These are phyloP conservation scores for Xylariaceae sp. DNA, from an alignment of 2,329 filamentous ascomycete species.

Conservation along the genomic window DNA sequence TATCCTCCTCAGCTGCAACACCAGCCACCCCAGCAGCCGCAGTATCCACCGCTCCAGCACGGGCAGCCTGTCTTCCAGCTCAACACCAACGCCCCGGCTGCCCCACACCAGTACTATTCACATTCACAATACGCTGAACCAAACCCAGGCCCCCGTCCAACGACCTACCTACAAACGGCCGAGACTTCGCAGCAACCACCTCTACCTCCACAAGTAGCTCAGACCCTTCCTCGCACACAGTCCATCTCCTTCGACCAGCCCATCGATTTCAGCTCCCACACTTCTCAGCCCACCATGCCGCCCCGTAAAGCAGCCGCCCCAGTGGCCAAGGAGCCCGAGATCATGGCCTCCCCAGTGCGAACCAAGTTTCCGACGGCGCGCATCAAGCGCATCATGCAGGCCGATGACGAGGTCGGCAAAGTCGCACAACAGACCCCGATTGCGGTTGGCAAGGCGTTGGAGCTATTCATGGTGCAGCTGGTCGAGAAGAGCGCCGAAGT, in stretches of 20 bases:
- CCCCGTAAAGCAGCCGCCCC: conserved; percentile 36
- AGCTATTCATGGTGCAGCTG: conserved; percentile 95
- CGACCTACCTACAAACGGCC: conserved; percentile 14
- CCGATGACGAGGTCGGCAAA: conserved; percentile 97
- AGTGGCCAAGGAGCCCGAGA: conserved; percentile 36
- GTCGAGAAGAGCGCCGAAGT: conserved; percentile 85
- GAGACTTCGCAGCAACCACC: conserved; percentile 9
- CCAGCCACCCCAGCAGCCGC: neutral
- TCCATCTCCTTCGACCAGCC: conserved; percentile 25
- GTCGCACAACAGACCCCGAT: conserved; percentile 97
- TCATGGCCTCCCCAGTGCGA: conserved; percentile 69
- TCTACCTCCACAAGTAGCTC: conserved; percentile 6
- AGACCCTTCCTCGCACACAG: conserved; percentile 14
- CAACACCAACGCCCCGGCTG: neutral
- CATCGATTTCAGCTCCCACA: conserved; percentile 12
- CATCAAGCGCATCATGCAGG: conserved; percentile 99
- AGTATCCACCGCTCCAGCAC: conserved; percentile 5
- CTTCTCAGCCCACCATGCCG: conserved; percentile 32
- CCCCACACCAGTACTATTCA: neutral
- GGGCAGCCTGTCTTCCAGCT: neutral
- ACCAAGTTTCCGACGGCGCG: conserved; percentile 96
- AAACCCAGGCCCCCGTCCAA: conserved; percentile 21
- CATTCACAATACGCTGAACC: conserved; percentile 21
- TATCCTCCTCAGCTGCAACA: conserved; percentile 8
- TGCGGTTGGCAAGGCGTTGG: conserved; percentile 90